Base-by-base conservation (phyloP, 768 basidiomycete species). In the Fomitopsis pulvina region DNA sequence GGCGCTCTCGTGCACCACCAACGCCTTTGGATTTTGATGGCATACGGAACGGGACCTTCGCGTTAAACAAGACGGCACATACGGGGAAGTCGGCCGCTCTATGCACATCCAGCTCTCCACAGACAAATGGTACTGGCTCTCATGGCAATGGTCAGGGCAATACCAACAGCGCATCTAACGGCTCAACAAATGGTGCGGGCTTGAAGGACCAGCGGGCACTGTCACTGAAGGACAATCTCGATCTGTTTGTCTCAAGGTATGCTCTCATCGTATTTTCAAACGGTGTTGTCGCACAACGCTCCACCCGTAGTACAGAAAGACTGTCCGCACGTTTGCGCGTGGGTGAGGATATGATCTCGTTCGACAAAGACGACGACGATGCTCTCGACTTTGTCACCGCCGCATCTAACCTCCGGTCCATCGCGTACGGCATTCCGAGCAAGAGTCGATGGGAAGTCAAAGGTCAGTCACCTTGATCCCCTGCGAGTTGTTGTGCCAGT, bases 321-420 rank as follows among this genome's bases (percentile, higher is more conserved):
- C 72, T 98, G 2, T 82, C 91, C 5, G 68, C 70, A 2, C 83
- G 90, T 18, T 67, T 92, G 14, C 74, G 73, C 44, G 68, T 74
- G 55, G 79, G 85, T 18, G 78, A 91, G 68, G 74, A 79, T 14
- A 85, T 75, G 0, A 88, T 96, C 45, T 71, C 84, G 0, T 98
- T 98, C 57, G 96, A 99, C 72, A 99, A 99, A 65, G 96, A 99
- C 61, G 96, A 98, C 61, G 91, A 94, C 27, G 96, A 97, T 59
- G 86, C 93, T 0, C 78, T 99, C 2, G 93, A 98, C 68, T 98
- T 99, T 60, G 96, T 98, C 21, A 91, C 93, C 0, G 90, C 94
- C 6, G 82, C 94, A 0, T 88, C 93, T 3, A 99, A 99, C 68
- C 74, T 99, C 41, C 83, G 96, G 1, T 90, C 92, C 0, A 79